A percentile compares a stretch with the other conserved stretches of the same genome.
Evolutionary conservation across 148 eudicot genomes (phyloP).

Genomic region (Rhododendron williamsianum): DNA sequence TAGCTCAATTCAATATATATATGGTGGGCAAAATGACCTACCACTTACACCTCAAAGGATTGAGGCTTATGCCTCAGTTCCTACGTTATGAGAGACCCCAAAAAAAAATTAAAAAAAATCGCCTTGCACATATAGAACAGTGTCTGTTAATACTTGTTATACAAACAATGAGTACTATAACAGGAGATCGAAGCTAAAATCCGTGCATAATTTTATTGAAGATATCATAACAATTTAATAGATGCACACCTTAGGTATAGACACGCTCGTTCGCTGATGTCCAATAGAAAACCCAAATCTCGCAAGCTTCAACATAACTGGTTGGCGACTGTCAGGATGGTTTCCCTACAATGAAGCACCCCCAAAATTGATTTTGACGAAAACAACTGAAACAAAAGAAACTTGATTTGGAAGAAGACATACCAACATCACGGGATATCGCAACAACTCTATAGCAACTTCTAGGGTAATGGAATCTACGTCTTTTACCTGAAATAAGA

Average conservation of each 20-base stretch:
- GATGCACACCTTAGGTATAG: conserved; percentile 73
- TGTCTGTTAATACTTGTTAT: neutral
- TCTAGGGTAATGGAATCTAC: conserved; percentile 53
- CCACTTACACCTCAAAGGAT: neutral
- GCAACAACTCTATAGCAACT: conserved; percentile 64
- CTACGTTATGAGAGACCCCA: neutral
- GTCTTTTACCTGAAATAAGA: conserved; percentile 51
- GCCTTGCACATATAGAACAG: neutral
- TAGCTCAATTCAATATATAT: neutral
- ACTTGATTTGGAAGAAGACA: conserved; percentile 3
- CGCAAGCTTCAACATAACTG: conserved; percentile 56
- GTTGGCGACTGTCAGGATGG: conserved; percentile 67
- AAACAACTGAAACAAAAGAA: conserved; percentile 3
- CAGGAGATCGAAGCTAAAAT: neutral
- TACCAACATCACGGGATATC: conserved; percentile 82
- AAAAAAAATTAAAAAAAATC: neutral
- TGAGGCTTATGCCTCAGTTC: neutral
- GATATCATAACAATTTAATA: neutral
- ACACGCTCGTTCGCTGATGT: conserved; percentile 55
- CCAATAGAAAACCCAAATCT: conserved; percentile 58
- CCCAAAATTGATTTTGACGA: conserved; percentile 2
- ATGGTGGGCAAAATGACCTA: neutral
- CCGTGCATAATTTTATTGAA: neutral
- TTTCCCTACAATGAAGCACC: conserved; percentile 49
- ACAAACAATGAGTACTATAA: neutral